These are phyloP conservation scores for Vigna unguiculata DNA, from an alignment of 306 rosid species.

Conservation along the genomic window DNA sequence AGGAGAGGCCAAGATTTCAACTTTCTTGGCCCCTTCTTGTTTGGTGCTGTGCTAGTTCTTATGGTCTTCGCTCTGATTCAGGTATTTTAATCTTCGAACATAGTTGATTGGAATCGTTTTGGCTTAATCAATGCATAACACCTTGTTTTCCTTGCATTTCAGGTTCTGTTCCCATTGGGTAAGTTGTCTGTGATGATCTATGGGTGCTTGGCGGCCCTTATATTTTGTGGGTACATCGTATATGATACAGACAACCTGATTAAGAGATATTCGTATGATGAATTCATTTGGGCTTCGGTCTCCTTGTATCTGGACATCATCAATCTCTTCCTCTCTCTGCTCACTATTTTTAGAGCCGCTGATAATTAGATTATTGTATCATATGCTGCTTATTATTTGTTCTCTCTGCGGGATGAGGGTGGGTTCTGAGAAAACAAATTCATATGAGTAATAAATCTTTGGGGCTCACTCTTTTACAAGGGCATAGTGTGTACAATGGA, in stretches of 20 bases:
- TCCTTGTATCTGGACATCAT: conserved; percentile 82
- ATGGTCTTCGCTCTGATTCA: conserved; percentile 78
- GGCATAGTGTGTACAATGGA: conserved; percentile 11
- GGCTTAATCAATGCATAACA: background rate
- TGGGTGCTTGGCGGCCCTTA: conserved; percentile 81
- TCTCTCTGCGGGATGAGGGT: background rate
- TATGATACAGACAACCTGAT: conserved; percentile 93
- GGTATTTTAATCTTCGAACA: conserved; percentile 52
- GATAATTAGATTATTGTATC: conserved; percentile 48
- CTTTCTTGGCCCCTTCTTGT: conserved; percentile 94
- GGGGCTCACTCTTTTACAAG: background rate
- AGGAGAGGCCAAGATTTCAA: conserved; percentile 87
- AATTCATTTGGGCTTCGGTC: conserved; percentile 95
- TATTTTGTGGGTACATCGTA: conserved; percentile 90
- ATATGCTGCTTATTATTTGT: background rate
- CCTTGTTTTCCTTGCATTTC: conserved; percentile 2
- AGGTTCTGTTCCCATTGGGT: conserved; percentile 72
- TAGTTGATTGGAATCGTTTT: background rate
- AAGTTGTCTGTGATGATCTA: conserved; percentile 80
- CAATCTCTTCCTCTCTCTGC: conserved; percentile 87
- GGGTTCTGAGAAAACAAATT: conserved; percentile 4
- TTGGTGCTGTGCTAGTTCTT: conserved; percentile 77
- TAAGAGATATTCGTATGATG: conserved; percentile 89
- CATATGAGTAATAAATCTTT: conserved; percentile 26
- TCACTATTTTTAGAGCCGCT: conserved; percentile 76